Evolutionary conservation across 495 filamentous ascomycete genomes (phyloP).

Genomic region (Penicillium mononematosum): DNA sequence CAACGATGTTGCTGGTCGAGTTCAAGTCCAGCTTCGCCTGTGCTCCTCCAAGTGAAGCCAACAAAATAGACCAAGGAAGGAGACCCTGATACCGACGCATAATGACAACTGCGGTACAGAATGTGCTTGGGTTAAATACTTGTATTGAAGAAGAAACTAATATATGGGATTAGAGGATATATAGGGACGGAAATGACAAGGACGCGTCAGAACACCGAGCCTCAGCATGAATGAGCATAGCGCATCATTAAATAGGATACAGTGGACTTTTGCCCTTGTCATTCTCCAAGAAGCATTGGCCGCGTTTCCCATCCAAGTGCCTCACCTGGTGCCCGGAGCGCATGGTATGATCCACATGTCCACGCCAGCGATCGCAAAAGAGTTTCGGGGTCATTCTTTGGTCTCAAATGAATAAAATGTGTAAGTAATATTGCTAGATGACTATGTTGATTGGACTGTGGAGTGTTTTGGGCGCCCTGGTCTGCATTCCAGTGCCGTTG

Average conservation of each 20-base stretch:
- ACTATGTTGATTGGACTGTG: conserved; percentile 18
- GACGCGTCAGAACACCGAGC: not conserved
- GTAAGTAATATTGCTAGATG: not conserved
- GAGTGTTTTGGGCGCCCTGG: not conserved
- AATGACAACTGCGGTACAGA: not conserved
- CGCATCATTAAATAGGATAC: conserved; percentile 22
- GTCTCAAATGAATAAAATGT: not conserved
- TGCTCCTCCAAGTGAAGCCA: conserved; percentile 34
- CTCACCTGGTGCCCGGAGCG: conserved; percentile 13
- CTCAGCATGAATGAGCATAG: not conserved
- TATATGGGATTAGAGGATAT: not conserved
- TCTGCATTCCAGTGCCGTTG: conserved; percentile 29
- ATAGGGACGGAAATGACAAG: not conserved
- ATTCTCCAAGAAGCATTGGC: conserved; percentile 23
- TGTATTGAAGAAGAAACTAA: conserved; percentile 10
- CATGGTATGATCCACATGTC: conserved; percentile 23
- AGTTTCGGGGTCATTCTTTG: conserved; percentile 1
- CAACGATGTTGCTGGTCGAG: conserved; percentile 51
- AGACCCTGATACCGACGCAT: conserved; percentile 32
- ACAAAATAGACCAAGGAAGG: conserved; percentile 27
- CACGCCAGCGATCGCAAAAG: conserved; percentile 11
- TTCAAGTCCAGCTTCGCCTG: conserved; percentile 45
- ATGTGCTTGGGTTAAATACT: not conserved
- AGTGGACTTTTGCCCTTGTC: conserved; percentile 17
- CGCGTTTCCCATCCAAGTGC: conserved; percentile 4